Evolutionary conservation across 805 yeast species (phyloP).

Genomic region (Ogataea saltuana): DNA sequence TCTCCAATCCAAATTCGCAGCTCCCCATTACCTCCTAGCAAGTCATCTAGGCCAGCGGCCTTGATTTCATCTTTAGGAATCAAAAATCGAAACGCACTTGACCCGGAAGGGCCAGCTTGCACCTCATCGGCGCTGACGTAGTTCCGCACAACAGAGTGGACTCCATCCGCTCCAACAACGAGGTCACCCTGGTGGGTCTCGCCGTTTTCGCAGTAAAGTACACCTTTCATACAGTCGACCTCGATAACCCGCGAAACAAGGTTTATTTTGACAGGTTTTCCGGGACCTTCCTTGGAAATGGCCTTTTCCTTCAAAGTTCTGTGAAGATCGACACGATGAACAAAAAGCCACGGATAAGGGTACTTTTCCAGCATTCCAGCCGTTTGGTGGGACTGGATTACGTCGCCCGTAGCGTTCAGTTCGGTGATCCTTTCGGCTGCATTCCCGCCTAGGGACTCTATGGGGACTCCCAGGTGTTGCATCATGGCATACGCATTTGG

Average conservation of each 20-base stretch:
- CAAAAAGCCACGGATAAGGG: slow-evolving; percentile 13
- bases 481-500: slow-evolving; percentile 34
- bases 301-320: slow-evolving; percentile 8
- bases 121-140: slow-evolving; percentile 4
- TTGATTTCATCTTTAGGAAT: slow-evolving; percentile 9
- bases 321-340: slow-evolving; percentile 13
- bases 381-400: slow-evolving; percentile 5
- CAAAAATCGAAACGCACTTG: slow-evolving; percentile 12
- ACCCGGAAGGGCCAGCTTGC: slow-evolving; percentile 12
- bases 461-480: slow-evolving; percentile 30
- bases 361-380: slow-evolving; percentile 6
- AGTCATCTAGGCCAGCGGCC: neutral
- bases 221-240: slow-evolving; percentile 29
- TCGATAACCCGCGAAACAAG: slow-evolving; percentile 3
- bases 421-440: slow-evolving; percentile 9
- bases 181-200: slow-evolving; percentile 25
- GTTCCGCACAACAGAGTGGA: slow-evolving; percentile 22
- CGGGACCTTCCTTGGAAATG: slow-evolving; percentile 1
- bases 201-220: slow-evolving; percentile 30
- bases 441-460: slow-evolving; percentile 12
- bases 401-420: slow-evolving; percentile 4
- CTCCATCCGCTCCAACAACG: slow-evolving; percentile 36
- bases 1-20: slow-evolving; percentile 8
- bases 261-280: slow-evolving; percentile 9
- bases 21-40: slow-evolving; percentile 5